phyloP scores from a whole-genome alignment of 169 alveolate genomes.

The Cryptosporidium felis region DNA sequence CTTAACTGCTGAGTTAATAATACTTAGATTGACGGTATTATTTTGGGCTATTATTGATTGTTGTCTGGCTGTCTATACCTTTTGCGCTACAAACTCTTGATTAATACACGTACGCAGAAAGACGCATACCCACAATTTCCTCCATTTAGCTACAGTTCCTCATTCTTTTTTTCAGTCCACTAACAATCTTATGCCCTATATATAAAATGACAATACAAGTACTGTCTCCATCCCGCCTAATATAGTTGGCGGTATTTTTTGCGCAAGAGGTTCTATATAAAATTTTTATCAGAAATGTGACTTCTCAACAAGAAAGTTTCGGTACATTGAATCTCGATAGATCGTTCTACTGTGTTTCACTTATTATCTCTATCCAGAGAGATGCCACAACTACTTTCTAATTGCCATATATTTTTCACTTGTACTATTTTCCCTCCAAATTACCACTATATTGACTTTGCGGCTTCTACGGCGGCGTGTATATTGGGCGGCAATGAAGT shows the following conservation, averaged over 20 bases:
- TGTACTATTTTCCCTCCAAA: too few relatives aligned
- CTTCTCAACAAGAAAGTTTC: too few relatives aligned
- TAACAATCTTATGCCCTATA: slow-evolving; percentile 12
- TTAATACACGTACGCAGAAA: slow-evolving; percentile 59
- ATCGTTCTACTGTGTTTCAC: too few relatives aligned
- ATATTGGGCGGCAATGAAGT: too few relatives aligned
- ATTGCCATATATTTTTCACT: too few relatives aligned
- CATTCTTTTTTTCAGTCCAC: slow-evolving; percentile 56
- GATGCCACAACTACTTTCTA: too few relatives aligned
- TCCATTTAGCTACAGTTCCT: slow-evolving; percentile 20
- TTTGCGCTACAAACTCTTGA: slow-evolving; percentile 29
- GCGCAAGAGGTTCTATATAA: too few relatives aligned
- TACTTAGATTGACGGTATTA: slow-evolving; percentile 71
- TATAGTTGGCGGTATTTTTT: slow-evolving; percentile 26
- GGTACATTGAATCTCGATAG: too few relatives aligned
- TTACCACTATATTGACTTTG: too few relatives aligned
- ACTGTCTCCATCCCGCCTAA: slow-evolving; percentile 44
- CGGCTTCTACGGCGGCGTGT: too few relatives aligned
- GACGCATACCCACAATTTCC: slow-evolving; percentile 65
- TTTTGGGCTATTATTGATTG: slow-evolving; percentile 63
- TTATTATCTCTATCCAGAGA: too few relatives aligned
- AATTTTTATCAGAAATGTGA: too few relatives aligned
- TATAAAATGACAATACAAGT: slow-evolving; percentile 2
- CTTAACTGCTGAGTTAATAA: slow-evolving; percentile 69
- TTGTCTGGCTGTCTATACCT: slow-evolving; percentile 71